A percentile compares a stretch with the other conserved stretches of the same genome.
These are phyloP conservation scores for Clonostachys rosea DNA, from an alignment of 2,329 filamentous ascomycete genomes.

Conservation along the genomic window DNA sequence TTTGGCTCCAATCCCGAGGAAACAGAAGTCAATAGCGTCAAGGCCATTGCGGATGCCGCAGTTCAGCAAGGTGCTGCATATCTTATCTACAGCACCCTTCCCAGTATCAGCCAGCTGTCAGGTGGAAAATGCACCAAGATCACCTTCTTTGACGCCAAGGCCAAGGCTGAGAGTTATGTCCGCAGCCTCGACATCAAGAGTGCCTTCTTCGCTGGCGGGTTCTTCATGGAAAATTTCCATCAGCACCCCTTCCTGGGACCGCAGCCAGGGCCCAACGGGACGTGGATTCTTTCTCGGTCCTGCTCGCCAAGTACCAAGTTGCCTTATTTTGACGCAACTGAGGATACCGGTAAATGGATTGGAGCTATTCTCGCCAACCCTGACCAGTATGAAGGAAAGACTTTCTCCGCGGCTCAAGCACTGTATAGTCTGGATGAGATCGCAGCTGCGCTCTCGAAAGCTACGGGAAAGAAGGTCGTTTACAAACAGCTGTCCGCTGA, in stretches of 20 bases:
- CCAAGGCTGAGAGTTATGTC: constrained; percentile 50
- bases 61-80: constrained; percentile 36
- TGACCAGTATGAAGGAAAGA: not conserved
- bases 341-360: not conserved
- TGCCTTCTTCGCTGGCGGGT: constrained; percentile 32
- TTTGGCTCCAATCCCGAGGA: constrained; percentile 21
- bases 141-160: constrained; percentile 52
- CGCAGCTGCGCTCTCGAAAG: not conserved
- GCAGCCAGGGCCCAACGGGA: no score
- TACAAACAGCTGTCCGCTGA: not conserved
- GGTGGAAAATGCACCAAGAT: constrained; percentile 29
- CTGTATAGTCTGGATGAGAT: not conserved
- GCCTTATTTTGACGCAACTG: not conserved
- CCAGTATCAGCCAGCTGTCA: constrained; percentile 27
- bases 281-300: no score
- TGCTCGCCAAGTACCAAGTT: no score
- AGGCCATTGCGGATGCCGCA: constrained; percentile 36
- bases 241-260: no score
- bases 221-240: constrained; percentile 33
- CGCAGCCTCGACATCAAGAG: constrained; percentile 36
- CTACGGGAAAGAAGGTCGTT: not conserved
- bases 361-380: not conserved
- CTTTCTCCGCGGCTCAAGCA: not conserved
- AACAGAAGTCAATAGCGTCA: constrained; percentile 34
- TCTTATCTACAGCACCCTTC: constrained; percentile 39